Evolutionary conservation across 2,329 filamentous ascomycete species (phyloP), one percentile per base, ranked within the genome.

Genomic region (Fusarium sp.): DNA sequence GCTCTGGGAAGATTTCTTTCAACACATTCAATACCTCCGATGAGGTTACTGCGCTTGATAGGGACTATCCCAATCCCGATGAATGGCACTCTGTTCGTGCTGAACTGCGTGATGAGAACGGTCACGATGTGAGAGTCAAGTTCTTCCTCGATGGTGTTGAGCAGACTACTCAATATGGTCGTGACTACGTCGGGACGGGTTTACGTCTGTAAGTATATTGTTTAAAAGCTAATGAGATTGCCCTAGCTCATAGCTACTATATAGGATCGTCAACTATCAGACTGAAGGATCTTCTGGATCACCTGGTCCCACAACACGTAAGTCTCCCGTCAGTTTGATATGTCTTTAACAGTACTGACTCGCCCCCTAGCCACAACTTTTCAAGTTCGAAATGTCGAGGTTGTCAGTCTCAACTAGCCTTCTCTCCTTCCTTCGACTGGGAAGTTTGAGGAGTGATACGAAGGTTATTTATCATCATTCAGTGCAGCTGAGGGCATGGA

Each of bases 51-150:
- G 58, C 71, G 2, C 39, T 73, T 5, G 67, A 73, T 26, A 38
- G 68, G 5, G 55, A 71, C 53, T 73, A 74, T 28, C 71, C 62
- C 0, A 48, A 71, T 18, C 71, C 71, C 14, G 35, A 24, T 24
- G 33, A 68, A 38, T 73, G 71, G 71, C 71, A 73, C 24, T 71
- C 67, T 36, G 71, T 73, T 13, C 51, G 71, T 35, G 71, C 71
- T 35, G 71, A 73, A 22, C 22, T 73, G 62, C 63, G 71, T 4
- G 71, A 73, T 31, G 71, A 73, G 50, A 73, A 73, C 28, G 71
- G 71, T 0, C 50, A 33, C 18, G 67, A 74, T 41, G 71, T 73
- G 15, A 59, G 71, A 20, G 61, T 73, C n/a, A 73, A 74, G 35
- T 73, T 73, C n/a, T 73, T 73, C 22, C 62, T 74, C 6, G 71